phyloP scores from a whole-genome alignment of 2,329 filamentous ascomycete genomes.

The Fusarium pilosicola region DNA sequence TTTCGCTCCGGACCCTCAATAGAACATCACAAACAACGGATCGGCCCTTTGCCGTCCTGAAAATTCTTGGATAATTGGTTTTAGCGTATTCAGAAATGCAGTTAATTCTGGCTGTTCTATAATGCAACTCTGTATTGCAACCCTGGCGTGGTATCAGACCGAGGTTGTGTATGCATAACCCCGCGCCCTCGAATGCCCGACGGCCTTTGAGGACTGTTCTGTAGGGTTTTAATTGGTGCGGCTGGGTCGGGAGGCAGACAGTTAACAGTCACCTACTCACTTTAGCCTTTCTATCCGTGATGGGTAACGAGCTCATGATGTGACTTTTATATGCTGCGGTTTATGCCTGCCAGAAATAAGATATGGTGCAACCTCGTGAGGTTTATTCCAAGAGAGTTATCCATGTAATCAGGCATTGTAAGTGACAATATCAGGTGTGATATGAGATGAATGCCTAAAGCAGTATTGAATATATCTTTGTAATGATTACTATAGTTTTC shows the following conservation, averaged over 20 bases:
- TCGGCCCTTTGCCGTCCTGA: not conserved
- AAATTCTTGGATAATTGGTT: rapidly evolving
- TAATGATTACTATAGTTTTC: not conserved
- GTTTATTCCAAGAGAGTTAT: not conserved
- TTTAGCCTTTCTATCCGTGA: rapidly evolving
- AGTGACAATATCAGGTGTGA: rapidly evolving
- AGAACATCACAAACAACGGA: not conserved
- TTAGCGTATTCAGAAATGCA: not conserved
- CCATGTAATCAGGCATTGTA: not conserved
- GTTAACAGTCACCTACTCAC: rapidly evolving
- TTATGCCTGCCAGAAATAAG: not conserved
- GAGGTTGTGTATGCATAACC: not conserved
- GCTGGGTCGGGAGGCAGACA: not conserved
- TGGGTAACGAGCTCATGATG: not conserved
- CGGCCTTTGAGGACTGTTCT: not conserved
- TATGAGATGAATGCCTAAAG: not conserved
- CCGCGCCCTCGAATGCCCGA: not conserved
- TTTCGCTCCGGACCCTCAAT: not conserved
- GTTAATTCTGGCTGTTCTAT: not conserved
- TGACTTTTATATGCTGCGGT: not conserved
- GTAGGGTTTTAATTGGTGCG: not conserved
- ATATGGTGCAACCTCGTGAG: rapidly evolving
- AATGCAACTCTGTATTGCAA: not conserved
- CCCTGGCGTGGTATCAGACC: not conserved
- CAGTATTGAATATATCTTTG: not conserved